A percentile compares a stretch with the other conserved stretches of the same genome.
Conservation (phyloP, 139 green algal genomes). For the Picochlorum sp. region DNA sequence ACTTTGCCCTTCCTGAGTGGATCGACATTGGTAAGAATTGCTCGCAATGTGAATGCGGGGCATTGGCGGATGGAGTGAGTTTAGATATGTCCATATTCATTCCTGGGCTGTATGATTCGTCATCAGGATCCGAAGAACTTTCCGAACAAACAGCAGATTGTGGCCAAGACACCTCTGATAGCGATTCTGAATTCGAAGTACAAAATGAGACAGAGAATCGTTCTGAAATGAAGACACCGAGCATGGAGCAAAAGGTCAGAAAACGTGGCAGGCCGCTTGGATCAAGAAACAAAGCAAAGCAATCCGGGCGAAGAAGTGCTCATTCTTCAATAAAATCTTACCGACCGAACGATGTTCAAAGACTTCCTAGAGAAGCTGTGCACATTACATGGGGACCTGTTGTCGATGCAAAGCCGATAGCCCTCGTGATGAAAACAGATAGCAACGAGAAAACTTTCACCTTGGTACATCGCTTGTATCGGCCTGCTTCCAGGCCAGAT, state of each 20-base stretch:
- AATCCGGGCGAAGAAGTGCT: too few relatives aligned
- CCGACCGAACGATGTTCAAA: not conserved
- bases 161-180: constrained; percentile 7
- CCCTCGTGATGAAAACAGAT: constrained; percentile 17
- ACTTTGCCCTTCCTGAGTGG: constrained; percentile 67
- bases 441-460: constrained; percentile 12
- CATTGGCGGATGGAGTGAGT: constrained; percentile 21
- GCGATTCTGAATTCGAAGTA: not conserved
- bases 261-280: not conserved
- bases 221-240: not conserved
- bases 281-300: not conserved
- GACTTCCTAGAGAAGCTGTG: constrained; percentile 7
- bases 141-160: not conserved
- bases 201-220: too few relatives aligned
- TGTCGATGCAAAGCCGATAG: constrained; percentile 22
- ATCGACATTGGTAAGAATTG: constrained; percentile 39
- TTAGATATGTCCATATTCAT: constrained; percentile 34
- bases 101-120: constrained; percentile 17
- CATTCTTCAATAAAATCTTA: too few relatives aligned
- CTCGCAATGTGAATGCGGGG: constrained; percentile 41
- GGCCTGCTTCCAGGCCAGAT: constrained; percentile 4
- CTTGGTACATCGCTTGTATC: constrained; percentile 24
- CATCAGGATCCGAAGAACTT: not conserved
- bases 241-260: not conserved
- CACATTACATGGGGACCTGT: constrained; percentile 23